Conservation (phyloP, 1,284 basidiomycete species). For the Irpex sp. region DNA sequence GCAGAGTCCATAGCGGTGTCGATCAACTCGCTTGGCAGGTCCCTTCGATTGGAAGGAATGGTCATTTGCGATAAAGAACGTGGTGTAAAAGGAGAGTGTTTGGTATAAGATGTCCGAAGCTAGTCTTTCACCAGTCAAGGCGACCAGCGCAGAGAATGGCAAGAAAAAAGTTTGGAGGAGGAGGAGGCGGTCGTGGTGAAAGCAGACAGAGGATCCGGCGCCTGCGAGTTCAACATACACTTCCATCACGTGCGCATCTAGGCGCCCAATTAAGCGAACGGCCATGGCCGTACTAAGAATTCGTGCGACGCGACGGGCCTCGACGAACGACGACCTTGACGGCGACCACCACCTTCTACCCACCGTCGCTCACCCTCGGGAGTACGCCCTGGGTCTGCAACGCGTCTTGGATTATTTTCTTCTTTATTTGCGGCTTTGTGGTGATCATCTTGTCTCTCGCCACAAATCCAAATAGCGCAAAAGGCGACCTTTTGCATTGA, state of each 20-base stretch:
- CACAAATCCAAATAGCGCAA: neutral
- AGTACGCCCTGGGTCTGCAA: neutral
- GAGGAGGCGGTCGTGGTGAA: neutral
- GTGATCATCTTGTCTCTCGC: neutral
- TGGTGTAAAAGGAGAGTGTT: conserved; percentile 13
- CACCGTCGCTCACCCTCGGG: neutral
- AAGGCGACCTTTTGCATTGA: neutral
- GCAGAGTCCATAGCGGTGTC: neutral
- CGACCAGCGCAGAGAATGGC: conserved; percentile 16
- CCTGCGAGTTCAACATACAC: neutral
- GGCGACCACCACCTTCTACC: neutral
- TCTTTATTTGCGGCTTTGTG: neutral
- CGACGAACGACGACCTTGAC: neutral
- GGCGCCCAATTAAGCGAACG: neutral
- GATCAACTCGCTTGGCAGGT: conserved; percentile 2
- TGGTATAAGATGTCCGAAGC: neutral
- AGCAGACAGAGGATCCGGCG: neutral
- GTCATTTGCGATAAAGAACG: conserved; percentile 18
- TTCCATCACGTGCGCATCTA: conserved; percentile 1
- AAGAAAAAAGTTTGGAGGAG: neutral
- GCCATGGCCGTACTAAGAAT: neutral
- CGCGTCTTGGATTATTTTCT: neutral
- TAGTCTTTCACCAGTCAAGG: conserved; percentile 1
- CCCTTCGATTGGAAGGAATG: conserved; percentile 3
- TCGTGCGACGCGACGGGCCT: neutral